These are phyloP conservation scores for Lodderomyces margitis DNA, from an alignment of 1,139 yeast species.

Conservation along the genomic window DNA sequence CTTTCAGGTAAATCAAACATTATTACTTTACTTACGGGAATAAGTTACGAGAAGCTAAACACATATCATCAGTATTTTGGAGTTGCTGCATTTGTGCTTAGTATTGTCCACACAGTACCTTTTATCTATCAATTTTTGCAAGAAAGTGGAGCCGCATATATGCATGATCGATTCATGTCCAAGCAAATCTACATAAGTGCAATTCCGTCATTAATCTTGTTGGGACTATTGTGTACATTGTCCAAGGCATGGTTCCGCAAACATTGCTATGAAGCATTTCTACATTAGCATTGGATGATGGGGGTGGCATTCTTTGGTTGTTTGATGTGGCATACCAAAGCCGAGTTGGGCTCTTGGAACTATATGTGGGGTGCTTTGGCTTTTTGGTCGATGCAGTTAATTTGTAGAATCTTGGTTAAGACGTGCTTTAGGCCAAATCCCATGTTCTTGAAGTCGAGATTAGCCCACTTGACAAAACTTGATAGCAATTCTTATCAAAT, in stretches of 20 bases:
- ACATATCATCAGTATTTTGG: slow-evolving; percentile 52
- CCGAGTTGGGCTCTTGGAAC: slow-evolving; percentile 35
- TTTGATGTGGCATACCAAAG: slow-evolving; percentile 49
- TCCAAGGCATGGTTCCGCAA: slow-evolving; percentile 47
- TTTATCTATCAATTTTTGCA: slow-evolving; percentile 43
- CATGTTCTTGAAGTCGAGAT: slow-evolving; percentile 46
- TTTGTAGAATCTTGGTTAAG: slow-evolving; percentile 50
- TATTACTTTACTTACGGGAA: slow-evolving; percentile 49
- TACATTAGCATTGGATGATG: slow-evolving; percentile 57
- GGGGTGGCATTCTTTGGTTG: slow-evolving; percentile 55
- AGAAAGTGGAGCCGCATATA: slow-evolving; percentile 49
- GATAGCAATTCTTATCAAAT: slow-evolving; percentile 43
- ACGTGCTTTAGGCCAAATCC: slow-evolving; percentile 47
- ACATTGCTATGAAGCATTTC: slow-evolving; percentile 49
- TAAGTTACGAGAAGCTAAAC: slow-evolving; percentile 55
- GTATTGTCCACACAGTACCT: slow-evolving; percentile 54
- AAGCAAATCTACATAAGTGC: slow-evolving; percentile 28
- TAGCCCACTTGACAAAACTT: slow-evolving; percentile 33
- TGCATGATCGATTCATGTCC: slow-evolving; percentile 18
- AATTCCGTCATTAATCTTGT: slow-evolving; percentile 43
- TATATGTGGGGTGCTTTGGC: slow-evolving; percentile 58
- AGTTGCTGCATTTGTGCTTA: slow-evolving; percentile 45
- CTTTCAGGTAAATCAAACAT: slow-evolving; percentile 54
- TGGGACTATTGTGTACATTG: slow-evolving; percentile 45
- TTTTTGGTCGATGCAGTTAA: slow-evolving; percentile 52